Conservation (phyloP, 805 yeast genomes). For the Metschnikowia corniflorae region DNA sequence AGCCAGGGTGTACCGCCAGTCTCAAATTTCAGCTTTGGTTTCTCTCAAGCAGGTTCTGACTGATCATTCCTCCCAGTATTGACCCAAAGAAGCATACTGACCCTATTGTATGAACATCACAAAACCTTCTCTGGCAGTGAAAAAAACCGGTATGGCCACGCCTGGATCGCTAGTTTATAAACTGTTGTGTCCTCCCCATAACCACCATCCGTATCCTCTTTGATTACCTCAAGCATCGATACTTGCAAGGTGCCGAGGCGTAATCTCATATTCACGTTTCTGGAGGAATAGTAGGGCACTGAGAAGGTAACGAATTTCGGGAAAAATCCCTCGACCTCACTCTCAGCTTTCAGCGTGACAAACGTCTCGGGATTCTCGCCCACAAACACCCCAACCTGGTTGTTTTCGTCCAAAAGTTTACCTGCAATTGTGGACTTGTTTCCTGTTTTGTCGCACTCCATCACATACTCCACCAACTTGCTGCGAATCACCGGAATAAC, state of each 20-base stretch:
- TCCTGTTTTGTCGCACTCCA: slow-evolving; percentile 10
- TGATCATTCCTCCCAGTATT: too few species aligned
- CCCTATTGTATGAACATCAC: too few species aligned
- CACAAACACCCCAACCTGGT: slow-evolving; percentile 30
- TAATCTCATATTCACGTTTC: slow-evolving; percentile 17
- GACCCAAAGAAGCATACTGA: too few species aligned
- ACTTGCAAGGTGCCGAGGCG: slow-evolving; percentile 34
- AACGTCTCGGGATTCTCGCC: slow-evolving; percentile 16
- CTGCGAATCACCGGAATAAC: slow-evolving; percentile 24
- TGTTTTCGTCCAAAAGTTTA: slow-evolving; percentile 26
- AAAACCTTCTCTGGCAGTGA: slow-evolving; percentile 5
- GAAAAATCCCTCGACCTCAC: slow-evolving; percentile 4
- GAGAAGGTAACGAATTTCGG: slow-evolving; percentile 32
- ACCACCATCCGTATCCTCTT: background rate
- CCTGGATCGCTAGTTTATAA: slow-evolving; percentile 8
- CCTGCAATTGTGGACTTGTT: background rate
- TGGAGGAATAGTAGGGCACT: slow-evolving; percentile 27
- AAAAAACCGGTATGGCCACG: slow-evolving; percentile 14
- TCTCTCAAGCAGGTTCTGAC: too few species aligned
- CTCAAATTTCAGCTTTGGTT: too few species aligned
- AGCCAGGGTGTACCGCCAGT: too few species aligned
- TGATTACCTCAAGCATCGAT: slow-evolving; percentile 23
- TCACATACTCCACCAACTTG: slow-evolving; percentile 27
- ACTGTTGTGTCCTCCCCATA: background rate
- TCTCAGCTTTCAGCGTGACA: slow-evolving; percentile 20